Evolutionary conservation across 2,329 filamentous ascomycete genomes (phyloP), one percentile per base, ranked within the genome.

Genomic region (Verticillium nonalfalfae): DNA sequence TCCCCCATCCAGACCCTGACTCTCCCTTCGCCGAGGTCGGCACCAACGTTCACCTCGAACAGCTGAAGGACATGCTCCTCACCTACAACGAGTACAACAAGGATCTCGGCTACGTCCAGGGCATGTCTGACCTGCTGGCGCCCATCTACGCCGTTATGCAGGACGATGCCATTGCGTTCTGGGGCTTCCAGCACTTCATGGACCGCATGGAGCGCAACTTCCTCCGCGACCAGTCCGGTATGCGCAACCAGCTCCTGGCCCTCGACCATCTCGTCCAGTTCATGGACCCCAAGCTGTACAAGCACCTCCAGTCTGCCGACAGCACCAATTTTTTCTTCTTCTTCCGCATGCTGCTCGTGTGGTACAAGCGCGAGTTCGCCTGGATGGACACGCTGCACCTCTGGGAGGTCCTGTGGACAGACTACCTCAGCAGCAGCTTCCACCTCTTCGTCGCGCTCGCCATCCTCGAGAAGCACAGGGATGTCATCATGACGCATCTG

Each of bases 321-420:
- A 96, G 90, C 70, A 99, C 95, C 31, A 99, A 99, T 74, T 99
- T 99, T 76, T 99, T 99, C 77, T 99, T 99, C 80, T 98, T 99
- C 81, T 99, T 98, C 85, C 90, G 95, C 63, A 98, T 98, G 95
- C 82, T 99, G 38, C 82, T 99, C 1, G 95, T 99, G 10, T 99
- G 95, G 95, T 99, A 95, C 76, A 99, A 99, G 80, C 89, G 95
- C 57, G 95, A 99, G 75, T 99, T 99, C 69, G 84, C 87, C 67
- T 99, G 94, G 91, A 74, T 83, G 57, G 93, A 98, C 70, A 86
- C 97, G 11, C 78, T 98, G 38, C 85, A 90, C 18, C 79, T 99
- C 4, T 99, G 95, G 95, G 95, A 99, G 75, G 82, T 85, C 0
- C 78, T 98, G 2, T 99, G 96, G 95, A 98, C 95, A 1, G 95